Conservation (phyloP, 2,329 filamentous ascomycete species). For the Claviceps sp. region DNA sequence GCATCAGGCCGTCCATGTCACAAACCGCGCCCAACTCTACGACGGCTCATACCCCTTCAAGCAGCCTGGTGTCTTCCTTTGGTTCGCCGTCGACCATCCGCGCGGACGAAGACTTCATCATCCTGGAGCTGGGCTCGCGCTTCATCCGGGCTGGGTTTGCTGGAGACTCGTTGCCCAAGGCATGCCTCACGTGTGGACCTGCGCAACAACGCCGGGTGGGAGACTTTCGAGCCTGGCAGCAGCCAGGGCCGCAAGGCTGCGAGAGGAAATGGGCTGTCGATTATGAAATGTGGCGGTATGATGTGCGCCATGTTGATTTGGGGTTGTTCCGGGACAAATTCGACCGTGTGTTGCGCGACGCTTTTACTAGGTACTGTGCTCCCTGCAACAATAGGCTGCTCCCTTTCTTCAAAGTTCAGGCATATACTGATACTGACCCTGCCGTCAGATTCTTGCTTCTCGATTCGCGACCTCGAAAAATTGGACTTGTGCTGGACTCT, state of each 20-base stretch:
- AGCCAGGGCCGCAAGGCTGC: constrained; percentile 29
- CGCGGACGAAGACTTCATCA: constrained; percentile 70
- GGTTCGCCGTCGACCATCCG: constrained; percentile 47
- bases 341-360: constrained; percentile 67
- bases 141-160: constrained; percentile 75
- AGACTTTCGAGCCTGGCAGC: constrained; percentile 63
- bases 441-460: constrained; percentile 45
- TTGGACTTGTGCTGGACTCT: constrained; percentile 66
- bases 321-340: constrained; percentile 76
- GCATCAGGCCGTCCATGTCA: constrained; percentile 34
- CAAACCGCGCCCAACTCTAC: constrained; percentile 21
- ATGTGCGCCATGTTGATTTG: constrained; percentile 60
- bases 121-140: constrained; percentile 73
- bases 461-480: constrained; percentile 61
- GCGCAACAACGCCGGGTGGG: constrained; percentile 65
- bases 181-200: constrained; percentile 55
- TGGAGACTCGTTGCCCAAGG: constrained; percentile 67
- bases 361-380: constrained; percentile 55
- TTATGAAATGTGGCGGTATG: constrained; percentile 65
- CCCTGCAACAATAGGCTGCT: neutral
- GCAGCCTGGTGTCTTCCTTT: constrained; percentile 40
- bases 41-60: constrained; percentile 48
- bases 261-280: constrained; percentile 46
- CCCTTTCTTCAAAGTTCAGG: neutral
- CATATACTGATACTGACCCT: neutral